Percentiles rank a stretch among this genome's conserved stretches.
Evolutionary conservation across 805 yeast genomes (phyloP).

Genomic region (Starmerella davenportii): DNA sequence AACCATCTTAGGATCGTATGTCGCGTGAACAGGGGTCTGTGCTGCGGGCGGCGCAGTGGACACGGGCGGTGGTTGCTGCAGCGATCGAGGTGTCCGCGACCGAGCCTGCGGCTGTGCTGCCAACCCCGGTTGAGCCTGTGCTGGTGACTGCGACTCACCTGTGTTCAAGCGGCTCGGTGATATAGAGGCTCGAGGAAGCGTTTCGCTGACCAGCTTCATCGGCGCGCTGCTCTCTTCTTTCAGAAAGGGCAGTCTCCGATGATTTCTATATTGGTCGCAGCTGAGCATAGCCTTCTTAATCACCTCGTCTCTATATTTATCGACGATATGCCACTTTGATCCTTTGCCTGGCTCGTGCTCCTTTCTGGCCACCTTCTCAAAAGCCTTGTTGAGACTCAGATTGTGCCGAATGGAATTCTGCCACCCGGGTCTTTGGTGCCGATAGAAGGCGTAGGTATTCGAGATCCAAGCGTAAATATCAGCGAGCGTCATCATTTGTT

Average conservation of each 20-base stretch:
- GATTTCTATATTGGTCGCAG: slow-evolving; percentile 1
- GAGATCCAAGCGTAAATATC: slow-evolving; percentile 89
- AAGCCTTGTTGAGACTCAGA: slow-evolving; percentile 84
- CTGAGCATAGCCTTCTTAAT: slow-evolving; percentile 46
- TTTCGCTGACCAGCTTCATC: background rate
- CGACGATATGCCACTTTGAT: slow-evolving; percentile 96
- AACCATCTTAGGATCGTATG: background rate
- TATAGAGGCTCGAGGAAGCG: no score
- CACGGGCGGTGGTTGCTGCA: background rate
- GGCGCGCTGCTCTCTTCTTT: background rate
- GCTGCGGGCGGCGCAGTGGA: background rate
- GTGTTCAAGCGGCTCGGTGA: no score
- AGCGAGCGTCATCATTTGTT: slow-evolving; percentile 72
- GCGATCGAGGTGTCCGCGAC: no score
- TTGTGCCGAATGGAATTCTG: slow-evolving; percentile 95
- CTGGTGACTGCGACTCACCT: background rate
- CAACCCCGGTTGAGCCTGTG: background rate
- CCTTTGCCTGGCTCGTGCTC: slow-evolving; percentile 98
- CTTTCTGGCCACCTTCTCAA: slow-evolving; percentile 89
- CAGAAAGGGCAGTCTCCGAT: background rate
- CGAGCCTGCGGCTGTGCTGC: background rate
- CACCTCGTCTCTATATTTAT: slow-evolving; percentile 67
- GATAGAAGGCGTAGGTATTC: slow-evolving; percentile 72
- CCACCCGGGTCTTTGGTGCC: slow-evolving; percentile 91
- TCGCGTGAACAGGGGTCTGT: background rate